Conservation (phyloP, 2,329 filamentous ascomycete genomes). For the Septoria petroselini region DNA sequence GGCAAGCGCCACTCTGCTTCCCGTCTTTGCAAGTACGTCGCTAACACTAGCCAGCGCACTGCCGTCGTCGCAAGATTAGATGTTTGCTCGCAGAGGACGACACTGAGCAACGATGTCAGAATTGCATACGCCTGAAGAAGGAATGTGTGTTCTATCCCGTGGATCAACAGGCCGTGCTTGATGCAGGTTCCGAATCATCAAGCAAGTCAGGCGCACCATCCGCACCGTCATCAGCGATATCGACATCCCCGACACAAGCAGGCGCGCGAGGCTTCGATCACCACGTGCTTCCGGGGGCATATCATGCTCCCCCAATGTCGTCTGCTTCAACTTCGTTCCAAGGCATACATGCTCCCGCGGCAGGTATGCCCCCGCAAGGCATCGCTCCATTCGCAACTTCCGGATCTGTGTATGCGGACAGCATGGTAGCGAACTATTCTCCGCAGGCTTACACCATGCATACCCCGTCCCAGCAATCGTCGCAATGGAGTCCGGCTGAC, state of each 20-base stretch:
- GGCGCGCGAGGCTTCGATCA: constrained; percentile 19
- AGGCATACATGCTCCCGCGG: constrained; percentile 20
- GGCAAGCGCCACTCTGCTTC: constrained; percentile 19
- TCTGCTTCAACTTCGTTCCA: constrained; percentile 23
- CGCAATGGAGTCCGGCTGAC: constrained; percentile 11
- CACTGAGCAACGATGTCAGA: constrained; percentile 73
- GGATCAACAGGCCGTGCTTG: constrained; percentile 48
- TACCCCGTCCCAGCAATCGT: neutral
- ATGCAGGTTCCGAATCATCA: constrained; percentile 29
- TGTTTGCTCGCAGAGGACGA: constrained; percentile 77
- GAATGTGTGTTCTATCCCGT: constrained; percentile 91
- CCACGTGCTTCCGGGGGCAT: neutral
- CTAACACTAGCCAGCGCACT: constrained; percentile 64
- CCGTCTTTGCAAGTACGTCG: constrained; percentile 16
- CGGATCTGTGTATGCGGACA: constrained; percentile 1
- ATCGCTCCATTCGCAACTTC: neutral
- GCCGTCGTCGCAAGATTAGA: constrained; percentile 87
- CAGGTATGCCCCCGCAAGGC: constrained; percentile 13
- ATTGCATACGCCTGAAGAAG: constrained; percentile 91
- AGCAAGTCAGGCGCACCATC: constrained; percentile 24
- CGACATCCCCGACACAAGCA: constrained; percentile 26
- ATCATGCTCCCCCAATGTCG: neutral
- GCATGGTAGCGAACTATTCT: constrained; percentile 8
- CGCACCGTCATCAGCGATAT: constrained; percentile 30
- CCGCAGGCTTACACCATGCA: constrained; percentile 12